These are phyloP conservation scores for Phytopythium mirpurense DNA, from an alignment of 352 stramenopile species.

Conservation along the genomic window DNA sequence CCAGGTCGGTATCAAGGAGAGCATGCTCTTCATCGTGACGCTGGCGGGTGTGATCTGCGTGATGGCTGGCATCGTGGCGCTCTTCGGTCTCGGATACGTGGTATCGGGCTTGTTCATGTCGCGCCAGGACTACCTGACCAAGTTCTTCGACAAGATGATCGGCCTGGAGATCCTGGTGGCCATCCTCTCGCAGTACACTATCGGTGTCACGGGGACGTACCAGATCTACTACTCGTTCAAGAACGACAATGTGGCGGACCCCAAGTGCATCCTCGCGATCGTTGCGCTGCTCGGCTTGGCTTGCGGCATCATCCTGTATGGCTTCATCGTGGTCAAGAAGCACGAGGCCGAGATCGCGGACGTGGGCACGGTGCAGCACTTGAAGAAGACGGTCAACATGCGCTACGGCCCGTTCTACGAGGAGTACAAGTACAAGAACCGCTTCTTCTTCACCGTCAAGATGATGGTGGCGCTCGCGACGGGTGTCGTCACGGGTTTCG, in stretches of 20 bases:
- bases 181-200: constrained; percentile 83
- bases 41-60: constrained; percentile 72
- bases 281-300: constrained; percentile 58
- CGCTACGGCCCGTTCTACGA: constrained; percentile 82
- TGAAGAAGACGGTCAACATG: constrained; percentile 81
- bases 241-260: constrained; percentile 41
- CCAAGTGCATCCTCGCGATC: constrained; percentile 62
- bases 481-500: constrained; percentile 51
- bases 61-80: constrained; percentile 51
- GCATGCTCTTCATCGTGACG: constrained; percentile 81
- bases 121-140: constrained; percentile 58
- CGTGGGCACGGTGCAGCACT: constrained; percentile 66
- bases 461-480: constrained; percentile 67
- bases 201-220: constrained; percentile 79
- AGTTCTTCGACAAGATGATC: constrained; percentile 87
- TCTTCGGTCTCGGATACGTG: constrained; percentile 60
- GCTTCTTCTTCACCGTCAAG: constrained; percentile 81
- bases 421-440: constrained; percentile 86
- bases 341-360: constrained; percentile 73
- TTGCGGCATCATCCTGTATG: constrained; percentile 74
- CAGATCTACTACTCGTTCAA: constrained; percentile 80
- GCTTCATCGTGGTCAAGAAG: constrained; percentile 62
- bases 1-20: constrained; percentile 62
- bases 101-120: constrained; percentile 58
- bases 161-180: constrained; percentile 62